Conservation (phyloP, 441 rosid species). For the Gossypium gossypioides region DNA sequence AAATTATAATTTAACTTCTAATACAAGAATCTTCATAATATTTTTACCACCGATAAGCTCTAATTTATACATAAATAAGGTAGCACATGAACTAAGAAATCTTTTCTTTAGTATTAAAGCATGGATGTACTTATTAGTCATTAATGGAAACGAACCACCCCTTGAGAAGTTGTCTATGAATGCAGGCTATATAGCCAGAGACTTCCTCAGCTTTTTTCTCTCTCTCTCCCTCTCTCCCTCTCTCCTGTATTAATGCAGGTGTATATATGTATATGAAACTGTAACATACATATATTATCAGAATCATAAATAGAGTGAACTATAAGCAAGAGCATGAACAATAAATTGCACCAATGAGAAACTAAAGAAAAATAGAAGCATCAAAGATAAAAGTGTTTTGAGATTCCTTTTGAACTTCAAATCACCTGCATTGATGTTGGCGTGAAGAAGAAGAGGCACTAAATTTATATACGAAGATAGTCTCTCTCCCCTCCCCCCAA, state of each 20-base stretch:
- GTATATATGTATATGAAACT: constrained; percentile 5
- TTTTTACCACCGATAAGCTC: no score
- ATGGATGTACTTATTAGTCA: constrained; percentile 25
- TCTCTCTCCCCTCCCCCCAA: no score
- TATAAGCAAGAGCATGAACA: constrained; percentile 5
- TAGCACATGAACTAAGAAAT: no score
- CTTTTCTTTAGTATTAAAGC: not conserved
- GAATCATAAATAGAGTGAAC: constrained; percentile 19
- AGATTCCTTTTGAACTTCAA: constrained; percentile 2
- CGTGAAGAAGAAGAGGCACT: constrained; percentile 9
- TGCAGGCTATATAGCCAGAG: constrained; percentile 15
- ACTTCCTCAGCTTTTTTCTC: constrained; percentile 23
- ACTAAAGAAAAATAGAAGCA: constrained; percentile 2
- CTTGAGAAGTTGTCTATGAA: constrained; percentile 24
- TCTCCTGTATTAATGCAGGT: constrained; percentile 28
- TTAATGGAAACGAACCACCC: constrained; percentile 28
- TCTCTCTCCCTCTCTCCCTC: constrained; percentile 6
- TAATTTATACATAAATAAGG: no score
- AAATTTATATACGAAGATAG: constrained; percentile 25
- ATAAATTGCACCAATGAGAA: constrained; percentile 30
- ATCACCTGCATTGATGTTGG: constrained; percentile 31
- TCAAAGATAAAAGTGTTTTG: constrained; percentile 5
- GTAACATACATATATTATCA: constrained; percentile 25
- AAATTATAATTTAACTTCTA: no score
- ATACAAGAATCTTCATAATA: no score